These are phyloP conservation scores for Globisporangium orthogonon DNA, from an alignment of 352 stramenopile species.

Conservation along the genomic window DNA sequence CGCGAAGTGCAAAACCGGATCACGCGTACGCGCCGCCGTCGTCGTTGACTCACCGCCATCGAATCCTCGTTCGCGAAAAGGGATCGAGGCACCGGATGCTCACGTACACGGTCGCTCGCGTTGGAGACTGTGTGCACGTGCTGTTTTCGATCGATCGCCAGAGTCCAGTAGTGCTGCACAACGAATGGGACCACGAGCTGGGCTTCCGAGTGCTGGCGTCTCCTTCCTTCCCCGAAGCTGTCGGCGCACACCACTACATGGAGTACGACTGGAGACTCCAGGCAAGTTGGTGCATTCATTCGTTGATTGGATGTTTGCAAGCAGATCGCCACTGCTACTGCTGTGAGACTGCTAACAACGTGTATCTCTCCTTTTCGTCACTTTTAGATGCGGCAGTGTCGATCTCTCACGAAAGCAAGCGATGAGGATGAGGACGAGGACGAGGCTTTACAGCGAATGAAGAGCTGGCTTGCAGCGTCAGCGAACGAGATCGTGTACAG, in stretches of 20 bases:
- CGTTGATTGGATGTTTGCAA: not conserved
- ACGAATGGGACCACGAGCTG: conserved; percentile 46
- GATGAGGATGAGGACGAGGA: not conserved
- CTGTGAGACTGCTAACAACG: not conserved
- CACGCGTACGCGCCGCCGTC: conserved; percentile 36
- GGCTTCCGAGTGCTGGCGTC: conserved; percentile 43
- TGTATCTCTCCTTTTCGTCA: not conserved
- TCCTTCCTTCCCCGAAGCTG: conserved; percentile 36
- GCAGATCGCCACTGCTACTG: not conserved
- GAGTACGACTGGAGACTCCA: conserved; percentile 73
- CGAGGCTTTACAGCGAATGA: conserved; percentile 6
- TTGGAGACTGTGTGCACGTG: conserved; percentile 41
- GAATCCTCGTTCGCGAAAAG: conserved; percentile 51
- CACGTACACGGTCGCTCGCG: conserved; percentile 58
- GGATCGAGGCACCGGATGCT: conserved; percentile 52
- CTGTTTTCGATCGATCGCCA: conserved; percentile 68
- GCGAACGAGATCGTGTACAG: conserved; percentile 7
- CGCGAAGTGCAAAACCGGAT: conserved; percentile 8
- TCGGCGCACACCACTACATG: conserved; percentile 50
- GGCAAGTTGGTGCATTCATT: conserved; percentile 7
- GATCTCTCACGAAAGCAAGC: not conserved
- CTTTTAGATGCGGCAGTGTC: conserved; percentile 1
- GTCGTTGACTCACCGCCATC: conserved; percentile 36
- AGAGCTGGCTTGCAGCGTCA: conserved; percentile 34
- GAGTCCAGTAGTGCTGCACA: conserved; percentile 55